Evolutionary conservation across 805 yeast species (phyloP), one percentile per base, ranked within the genome.

Genomic region (Saccharomycopsis microspora): DNA sequence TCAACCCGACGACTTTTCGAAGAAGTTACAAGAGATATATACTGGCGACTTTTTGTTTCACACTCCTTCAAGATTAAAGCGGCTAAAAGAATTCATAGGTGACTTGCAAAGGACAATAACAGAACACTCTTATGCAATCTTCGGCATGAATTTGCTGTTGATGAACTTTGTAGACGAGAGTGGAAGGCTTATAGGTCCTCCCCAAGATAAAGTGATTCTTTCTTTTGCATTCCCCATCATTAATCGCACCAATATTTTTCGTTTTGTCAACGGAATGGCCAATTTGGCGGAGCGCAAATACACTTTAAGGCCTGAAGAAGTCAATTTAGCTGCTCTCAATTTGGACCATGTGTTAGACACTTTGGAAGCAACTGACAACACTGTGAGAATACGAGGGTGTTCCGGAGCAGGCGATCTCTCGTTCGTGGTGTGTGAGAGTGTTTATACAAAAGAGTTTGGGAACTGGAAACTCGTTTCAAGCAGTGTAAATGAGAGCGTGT

Each of bases 21-120:
- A 36, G 3, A 32, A 48, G 32, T 58, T 70, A 32, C 46, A 46
- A 28, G 34, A 50, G 1, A 57, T 68, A 0, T 67, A 50, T 29
- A 34, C 44, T 9, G 4, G 35, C 10, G 42, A 45, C 4, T 30
- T 42, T 11, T 10, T 39, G n/a, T 27, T 10, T 39, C 31, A 33
- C n/a, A 10, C 29, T 5, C n/a, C 36, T 5, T 29, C 4, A 3
- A 41, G 54, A 30, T 7, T 28, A 5, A 6, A 32, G 41, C 5
- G 36, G 1, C 31, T 50, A 11, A 7, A 6, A 9, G 33, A 32
- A 41, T 50, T 50, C 35, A 11, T 42, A 41, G 30, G 28, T n/a
- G 8, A 28, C 10, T 28, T 50, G 3, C 28, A 37, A 28, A 5
- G 30, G 9, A 9, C 31, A n/a, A 34, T 50, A 7, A 38, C 27